These are phyloP conservation scores for Plasmodium coatneyi DNA, from an alignment of 169 alveolate species.

Conservation along the genomic window DNA sequence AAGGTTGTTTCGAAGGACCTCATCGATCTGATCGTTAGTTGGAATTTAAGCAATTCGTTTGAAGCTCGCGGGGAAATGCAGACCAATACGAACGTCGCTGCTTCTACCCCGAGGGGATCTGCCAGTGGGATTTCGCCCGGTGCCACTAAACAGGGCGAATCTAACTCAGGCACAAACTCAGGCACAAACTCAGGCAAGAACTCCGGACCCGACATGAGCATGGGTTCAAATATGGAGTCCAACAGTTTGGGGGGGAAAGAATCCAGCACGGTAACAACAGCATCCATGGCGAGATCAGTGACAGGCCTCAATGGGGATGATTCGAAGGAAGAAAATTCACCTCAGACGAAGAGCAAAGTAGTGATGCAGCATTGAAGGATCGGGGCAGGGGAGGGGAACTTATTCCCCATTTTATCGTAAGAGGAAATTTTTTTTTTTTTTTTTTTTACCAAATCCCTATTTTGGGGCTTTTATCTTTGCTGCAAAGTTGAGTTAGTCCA, in stretches of 20 bases:
- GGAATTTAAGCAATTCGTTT: slow-evolving; percentile 63
- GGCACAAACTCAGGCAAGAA: not conserved
- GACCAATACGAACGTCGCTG: not conserved
- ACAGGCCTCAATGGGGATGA: not conserved
- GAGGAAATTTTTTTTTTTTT: too few relatives aligned
- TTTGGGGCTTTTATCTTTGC: not conserved
- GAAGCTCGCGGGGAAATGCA: not conserved
- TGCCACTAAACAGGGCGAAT: not conserved
- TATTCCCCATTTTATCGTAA: not conserved
- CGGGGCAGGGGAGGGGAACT: not conserved
- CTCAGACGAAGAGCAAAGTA: not conserved
- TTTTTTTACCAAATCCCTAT: not conserved
- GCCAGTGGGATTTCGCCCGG: not conserved
- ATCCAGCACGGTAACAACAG: not conserved
- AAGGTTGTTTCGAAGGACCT: slow-evolving; percentile 68
- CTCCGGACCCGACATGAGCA: not conserved
- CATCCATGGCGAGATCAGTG: not conserved
- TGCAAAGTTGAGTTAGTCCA: not conserved
- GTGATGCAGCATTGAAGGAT: not conserved
- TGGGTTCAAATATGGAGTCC: not conserved
- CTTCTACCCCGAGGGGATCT: not conserved
- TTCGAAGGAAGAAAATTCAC: not conserved
- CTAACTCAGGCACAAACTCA: not conserved
- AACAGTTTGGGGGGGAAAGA: not conserved
- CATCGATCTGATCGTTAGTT: slow-evolving; percentile 45